Base-by-base conservation (phyloP, 1,284 basidiomycete genomes). In the Rhodotorula mucilaginosa region DNA sequence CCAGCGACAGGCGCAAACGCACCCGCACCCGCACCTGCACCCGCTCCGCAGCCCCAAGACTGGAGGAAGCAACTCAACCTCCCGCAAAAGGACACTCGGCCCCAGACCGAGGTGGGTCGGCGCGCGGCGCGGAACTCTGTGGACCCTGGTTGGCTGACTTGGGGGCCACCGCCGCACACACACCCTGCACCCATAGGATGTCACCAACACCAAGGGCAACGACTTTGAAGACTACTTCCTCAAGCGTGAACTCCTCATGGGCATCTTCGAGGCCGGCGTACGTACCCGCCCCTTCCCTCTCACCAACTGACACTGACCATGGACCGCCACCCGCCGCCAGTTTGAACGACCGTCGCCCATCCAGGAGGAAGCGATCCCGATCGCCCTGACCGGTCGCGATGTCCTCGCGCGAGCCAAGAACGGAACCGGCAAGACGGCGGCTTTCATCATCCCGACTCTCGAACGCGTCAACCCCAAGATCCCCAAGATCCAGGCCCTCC, bases 291-390 rank as follows among this genome's bases (percentile, higher is more conserved):
- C 44, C 46, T 5, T 31, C 49, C 49, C 47, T 26, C 34, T 34
- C 5, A 34, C 34, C 34, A 34, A 34, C 26, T 26, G 26, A 26
- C 26, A 19, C 65, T 59, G 46, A 54, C 56, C 29, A 7, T 57
- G 1, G 18, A 29, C 21, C 61, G 56, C 39, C 57, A n/a, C 54
- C 54, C n/a, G n/a, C n/a, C n/a, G n/a, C 18, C 70, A 78, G 75
- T 99, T 98, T 81, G 97, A 99, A 83, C 88, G 87, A 78, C 96
- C 97, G 31, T 95, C 92, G 39, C 97, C 96, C 64, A 98, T 99
- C 81, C 96, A 99, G 85, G 97, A 99, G 87, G 93, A 97, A 84
- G 77, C 92, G 88, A 78, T 83, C 67, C 82, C 82, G 16, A 83
- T 83, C 71, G 81, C 82, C 7, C 78, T 83, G 39, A 95, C 93